Evolutionary conservation across 345 rosid species (phyloP).

Genomic region (Pugionium cornutum): DNA sequence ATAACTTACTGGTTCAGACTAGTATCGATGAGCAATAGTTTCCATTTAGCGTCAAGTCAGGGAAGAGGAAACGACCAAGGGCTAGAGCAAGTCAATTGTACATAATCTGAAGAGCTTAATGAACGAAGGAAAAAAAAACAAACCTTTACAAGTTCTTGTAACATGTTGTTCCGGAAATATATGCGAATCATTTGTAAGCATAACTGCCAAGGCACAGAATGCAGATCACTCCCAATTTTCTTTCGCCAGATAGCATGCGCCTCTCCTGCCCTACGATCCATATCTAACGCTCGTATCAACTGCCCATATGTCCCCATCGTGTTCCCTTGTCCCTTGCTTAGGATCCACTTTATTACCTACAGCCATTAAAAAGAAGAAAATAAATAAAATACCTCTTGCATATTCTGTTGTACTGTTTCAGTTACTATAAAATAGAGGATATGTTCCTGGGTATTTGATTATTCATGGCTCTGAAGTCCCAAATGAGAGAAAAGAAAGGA

Average conservation of each 20-base stretch:
- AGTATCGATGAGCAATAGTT: background rate
- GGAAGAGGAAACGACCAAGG: constrained; percentile 3
- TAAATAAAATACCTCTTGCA: background rate
- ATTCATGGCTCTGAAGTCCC: constrained; percentile 8
- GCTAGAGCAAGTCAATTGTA: constrained; percentile 4
- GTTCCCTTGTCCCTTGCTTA: constrained; percentile 95
- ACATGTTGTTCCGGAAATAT: constrained; percentile 85
- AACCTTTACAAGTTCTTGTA: constrained; percentile 74
- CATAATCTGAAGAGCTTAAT: background rate
- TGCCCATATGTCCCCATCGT: constrained; percentile 81
- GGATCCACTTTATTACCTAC: constrained; percentile 96
- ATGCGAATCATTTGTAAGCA: constrained; percentile 72
- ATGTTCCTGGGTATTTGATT: background rate
- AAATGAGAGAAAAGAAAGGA: background rate
- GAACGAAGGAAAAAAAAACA: constrained; percentile 2
- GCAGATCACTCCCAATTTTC: constrained; percentile 73
- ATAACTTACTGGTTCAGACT: background rate
- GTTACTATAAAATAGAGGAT: background rate
- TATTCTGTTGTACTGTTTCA: background rate
- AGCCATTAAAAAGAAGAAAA: constrained; percentile 2
- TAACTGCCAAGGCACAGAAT: constrained; percentile 89
- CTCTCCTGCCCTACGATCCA: constrained; percentile 87
- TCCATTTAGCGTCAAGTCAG: background rate
- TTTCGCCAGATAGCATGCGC: constrained; percentile 82
- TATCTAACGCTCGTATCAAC: constrained; percentile 77